Conservation (phyloP, 495 filamentous ascomycete genomes). For the Umbilicaria muhlenbergii region DNA sequence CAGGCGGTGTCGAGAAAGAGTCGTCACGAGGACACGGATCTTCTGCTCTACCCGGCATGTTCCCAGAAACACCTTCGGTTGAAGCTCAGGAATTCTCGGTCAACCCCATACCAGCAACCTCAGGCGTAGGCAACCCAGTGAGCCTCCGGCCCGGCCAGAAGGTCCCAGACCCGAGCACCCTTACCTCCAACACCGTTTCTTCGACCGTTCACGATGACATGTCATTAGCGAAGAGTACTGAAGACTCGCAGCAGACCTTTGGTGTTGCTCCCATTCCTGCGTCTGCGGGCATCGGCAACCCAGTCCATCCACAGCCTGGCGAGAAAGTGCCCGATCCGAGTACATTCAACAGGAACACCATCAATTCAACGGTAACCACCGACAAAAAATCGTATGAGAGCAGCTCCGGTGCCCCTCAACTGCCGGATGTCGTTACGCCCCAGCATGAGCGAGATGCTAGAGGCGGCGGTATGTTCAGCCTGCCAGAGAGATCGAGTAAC, state of each 20-base stretch:
- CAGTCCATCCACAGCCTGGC: slow-evolving; percentile 48
- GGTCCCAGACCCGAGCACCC: slow-evolving; percentile 45
- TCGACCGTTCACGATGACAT: slow-evolving; percentile 22
- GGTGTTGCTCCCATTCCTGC: slow-evolving; percentile 37
- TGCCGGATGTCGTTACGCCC: slow-evolving; percentile 29
- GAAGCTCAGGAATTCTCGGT: slow-evolving; percentile 46
- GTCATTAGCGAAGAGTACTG: slow-evolving; percentile 7
- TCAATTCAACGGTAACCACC: slow-evolving; percentile 47
- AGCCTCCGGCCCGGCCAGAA: slow-evolving; percentile 63
- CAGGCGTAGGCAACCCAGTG: slow-evolving; percentile 66
- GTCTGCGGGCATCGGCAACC: slow-evolving; percentile 46
- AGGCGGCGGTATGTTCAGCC: slow-evolving; percentile 34
- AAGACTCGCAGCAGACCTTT: slow-evolving; percentile 10
- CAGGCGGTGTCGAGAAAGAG: slow-evolving; percentile 51
- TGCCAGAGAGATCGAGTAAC: slow-evolving; percentile 46
- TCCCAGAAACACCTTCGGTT: slow-evolving; percentile 59
- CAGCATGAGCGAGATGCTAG: slow-evolving; percentile 26
- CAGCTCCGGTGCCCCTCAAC: slow-evolving; percentile 39
- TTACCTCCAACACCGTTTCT: slow-evolving; percentile 29
- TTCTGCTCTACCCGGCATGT: slow-evolving; percentile 51
- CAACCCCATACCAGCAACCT: slow-evolving; percentile 59
- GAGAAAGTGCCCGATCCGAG: slow-evolving; percentile 44
- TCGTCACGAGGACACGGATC: slow-evolving; percentile 14
- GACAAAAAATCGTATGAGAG: slow-evolving; percentile 78
- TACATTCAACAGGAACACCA: slow-evolving; percentile 33